phyloP scores from a whole-genome alignment of 208 protist species.

The Trypanosoma brucei region DNA sequence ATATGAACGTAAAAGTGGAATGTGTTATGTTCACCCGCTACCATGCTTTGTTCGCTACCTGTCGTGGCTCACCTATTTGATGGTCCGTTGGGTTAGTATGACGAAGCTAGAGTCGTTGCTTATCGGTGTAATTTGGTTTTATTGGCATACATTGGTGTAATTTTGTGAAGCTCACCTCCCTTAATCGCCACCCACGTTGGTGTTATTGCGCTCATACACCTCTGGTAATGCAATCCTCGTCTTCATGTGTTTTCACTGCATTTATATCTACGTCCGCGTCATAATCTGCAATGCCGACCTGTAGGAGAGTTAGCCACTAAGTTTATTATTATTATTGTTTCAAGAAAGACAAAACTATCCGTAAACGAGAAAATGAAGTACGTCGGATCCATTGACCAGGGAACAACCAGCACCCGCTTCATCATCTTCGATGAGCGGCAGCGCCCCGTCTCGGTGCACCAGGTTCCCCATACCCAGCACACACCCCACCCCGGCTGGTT shows the following conservation, averaged over 20 bases:
- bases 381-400: slow-evolving; percentile 92
- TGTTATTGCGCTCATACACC: background rate
- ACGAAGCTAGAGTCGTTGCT: slow-evolving; percentile 19
- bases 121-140: background rate
- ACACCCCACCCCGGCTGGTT: slow-evolving; percentile 91
- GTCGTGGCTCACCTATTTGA: slow-evolving; percentile 11
- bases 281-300: background rate
- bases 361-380: slow-evolving; percentile 41
- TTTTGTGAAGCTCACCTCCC: no score
- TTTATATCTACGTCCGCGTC: slow-evolving; percentile 1
- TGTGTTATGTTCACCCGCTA: background rate
- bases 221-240: background rate
- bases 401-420: slow-evolving; percentile 92
- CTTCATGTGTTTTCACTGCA: background rate
- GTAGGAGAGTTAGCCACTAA: background rate
- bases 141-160: no score
- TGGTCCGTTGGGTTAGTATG: slow-evolving; percentile 38
- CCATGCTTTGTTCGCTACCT: slow-evolving; percentile 37
- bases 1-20: background rate
- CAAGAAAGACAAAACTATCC: background rate
- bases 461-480: slow-evolving; percentile 77
- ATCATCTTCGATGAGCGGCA: slow-evolving; percentile 90
- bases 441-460: slow-evolving; percentile 54
- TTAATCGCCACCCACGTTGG: background rate
- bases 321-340: background rate